Percentiles rank a stretch among this genome's conserved stretches.
Evolutionary conservation across 345 rosid genomes (phyloP).

Genomic region (Raphanus raphanistrum): DNA sequence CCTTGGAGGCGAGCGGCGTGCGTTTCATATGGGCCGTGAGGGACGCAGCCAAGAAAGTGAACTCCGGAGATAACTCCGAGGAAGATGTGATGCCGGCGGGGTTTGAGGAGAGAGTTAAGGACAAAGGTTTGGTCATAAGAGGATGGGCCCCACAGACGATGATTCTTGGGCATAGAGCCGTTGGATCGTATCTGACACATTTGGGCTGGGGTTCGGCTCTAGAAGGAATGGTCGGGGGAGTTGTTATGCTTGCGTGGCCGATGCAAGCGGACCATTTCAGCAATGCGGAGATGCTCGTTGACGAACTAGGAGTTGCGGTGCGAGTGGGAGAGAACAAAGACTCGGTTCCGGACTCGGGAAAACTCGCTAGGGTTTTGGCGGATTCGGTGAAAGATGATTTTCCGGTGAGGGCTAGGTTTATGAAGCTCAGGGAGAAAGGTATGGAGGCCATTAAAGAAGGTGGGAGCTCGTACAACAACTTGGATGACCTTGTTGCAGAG

Average conservation of each 20-base stretch:
- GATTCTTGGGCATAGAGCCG: constrained; percentile 24
- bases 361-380: constrained; percentile 40
- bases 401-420: constrained; percentile 17
- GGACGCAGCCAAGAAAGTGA: constrained; percentile 16
- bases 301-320: constrained; percentile 30
- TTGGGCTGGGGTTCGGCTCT: constrained; percentile 32
- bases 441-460: constrained; percentile 35
- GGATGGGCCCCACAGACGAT: constrained; percentile 29
- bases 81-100: constrained; percentile 22
- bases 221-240: constrained; percentile 36
- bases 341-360: constrained; percentile 32
- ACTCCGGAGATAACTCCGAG: background rate
- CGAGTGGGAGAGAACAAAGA: constrained; percentile 40
- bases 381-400: constrained; percentile 26
- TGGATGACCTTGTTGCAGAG: constrained; percentile 33
- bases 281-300: constrained; percentile 39
- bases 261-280: constrained; percentile 45
- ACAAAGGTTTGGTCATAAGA: constrained; percentile 17
- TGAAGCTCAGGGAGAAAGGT: constrained; percentile 6
- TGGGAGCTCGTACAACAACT: constrained; percentile 41
- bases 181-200: constrained; percentile 28
- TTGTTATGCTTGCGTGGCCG: constrained; percentile 50
- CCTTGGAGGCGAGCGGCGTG: constrained; percentile 27
- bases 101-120: constrained; percentile 20
- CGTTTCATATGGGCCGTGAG: constrained; percentile 28